These are phyloP conservation scores for Trypanosoma conorhini DNA, from an alignment of 208 protist species.

Conservation along the genomic window DNA sequence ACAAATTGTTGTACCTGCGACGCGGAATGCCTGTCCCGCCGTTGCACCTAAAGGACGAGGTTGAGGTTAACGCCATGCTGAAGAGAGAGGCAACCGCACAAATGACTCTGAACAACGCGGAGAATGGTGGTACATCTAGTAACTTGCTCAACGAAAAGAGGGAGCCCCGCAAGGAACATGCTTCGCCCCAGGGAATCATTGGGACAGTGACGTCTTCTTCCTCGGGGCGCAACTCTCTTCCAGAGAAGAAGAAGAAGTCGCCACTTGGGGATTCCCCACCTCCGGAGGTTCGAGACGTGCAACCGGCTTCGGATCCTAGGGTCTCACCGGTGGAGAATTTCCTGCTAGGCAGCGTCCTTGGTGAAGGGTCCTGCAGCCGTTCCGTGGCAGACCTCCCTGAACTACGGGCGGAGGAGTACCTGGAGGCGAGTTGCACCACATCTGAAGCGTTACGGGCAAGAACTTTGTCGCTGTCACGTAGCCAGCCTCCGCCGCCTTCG, in stretches of 20 bases:
- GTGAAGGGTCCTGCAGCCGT: background rate
- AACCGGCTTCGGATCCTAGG: background rate
- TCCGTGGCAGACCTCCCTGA: background rate
- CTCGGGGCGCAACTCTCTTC: background rate
- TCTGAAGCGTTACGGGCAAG: background rate
- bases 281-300: background rate
- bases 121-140: background rate
- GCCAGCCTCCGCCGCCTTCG: background rate
- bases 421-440: background rate
- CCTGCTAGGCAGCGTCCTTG: background rate
- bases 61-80: slow-evolving; percentile 1
- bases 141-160: too few species aligned
- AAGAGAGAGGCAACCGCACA: background rate
- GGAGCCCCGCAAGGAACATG: background rate
- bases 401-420: too few species aligned
- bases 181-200: background rate
- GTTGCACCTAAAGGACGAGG: background rate
- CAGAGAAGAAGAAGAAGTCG: background rate
- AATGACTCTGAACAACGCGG: background rate
- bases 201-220: background rate
- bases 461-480: background rate
- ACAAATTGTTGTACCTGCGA: slow-evolving; percentile 26
- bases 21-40: slow-evolving; percentile 6
- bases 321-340: background rate
- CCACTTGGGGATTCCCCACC: background rate